phyloP scores from a whole-genome alignment of 768 basidiomycete species.

The Trametes gibbosa region DNA sequence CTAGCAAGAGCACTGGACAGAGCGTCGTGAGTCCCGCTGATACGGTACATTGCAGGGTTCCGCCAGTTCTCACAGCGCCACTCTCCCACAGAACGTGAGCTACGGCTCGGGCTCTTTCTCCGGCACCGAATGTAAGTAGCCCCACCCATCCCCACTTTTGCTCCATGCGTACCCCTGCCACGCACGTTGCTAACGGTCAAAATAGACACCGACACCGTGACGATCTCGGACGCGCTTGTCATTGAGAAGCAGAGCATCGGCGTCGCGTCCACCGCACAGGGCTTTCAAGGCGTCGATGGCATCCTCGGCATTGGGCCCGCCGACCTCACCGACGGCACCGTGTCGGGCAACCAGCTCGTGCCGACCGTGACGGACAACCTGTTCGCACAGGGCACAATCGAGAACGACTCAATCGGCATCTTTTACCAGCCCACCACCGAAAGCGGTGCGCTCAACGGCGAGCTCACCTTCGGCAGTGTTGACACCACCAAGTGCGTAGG shows the following conservation, averaged over 20 bases:
- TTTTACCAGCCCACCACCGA: slow-evolving; percentile 49
- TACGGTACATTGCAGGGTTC: slow-evolving; percentile 18
- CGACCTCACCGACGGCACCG: slow-evolving; percentile 47
- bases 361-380: slow-evolving; percentile 62
- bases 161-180: not conserved
- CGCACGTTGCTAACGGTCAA: not conserved
- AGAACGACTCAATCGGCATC: slow-evolving; percentile 46
- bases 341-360: slow-evolving; percentile 36
- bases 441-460: slow-evolving; percentile 42
- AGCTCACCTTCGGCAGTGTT: slow-evolving; percentile 53
- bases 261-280: slow-evolving; percentile 41
- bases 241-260: slow-evolving; percentile 49
- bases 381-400: slow-evolving; percentile 45
- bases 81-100: slow-evolving; percentile 39
- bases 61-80: slow-evolving; percentile 6
- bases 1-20: slow-evolving; percentile 41
- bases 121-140: slow-evolving; percentile 47
- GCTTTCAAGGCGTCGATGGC: slow-evolving; percentile 49
- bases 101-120: slow-evolving; percentile 55
- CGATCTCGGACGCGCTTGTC: slow-evolving; percentile 39
- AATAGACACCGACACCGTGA: slow-evolving; percentile 47
- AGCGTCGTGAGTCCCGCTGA: slow-evolving; percentile 34
- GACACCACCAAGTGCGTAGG: slow-evolving; percentile 41
- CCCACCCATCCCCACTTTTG: not conserved
- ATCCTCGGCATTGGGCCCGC: slow-evolving; percentile 55